These are phyloP conservation scores for Picea abies DNA, from an alignment of 83 land plant genomes.

Conservation along the genomic window DNA sequence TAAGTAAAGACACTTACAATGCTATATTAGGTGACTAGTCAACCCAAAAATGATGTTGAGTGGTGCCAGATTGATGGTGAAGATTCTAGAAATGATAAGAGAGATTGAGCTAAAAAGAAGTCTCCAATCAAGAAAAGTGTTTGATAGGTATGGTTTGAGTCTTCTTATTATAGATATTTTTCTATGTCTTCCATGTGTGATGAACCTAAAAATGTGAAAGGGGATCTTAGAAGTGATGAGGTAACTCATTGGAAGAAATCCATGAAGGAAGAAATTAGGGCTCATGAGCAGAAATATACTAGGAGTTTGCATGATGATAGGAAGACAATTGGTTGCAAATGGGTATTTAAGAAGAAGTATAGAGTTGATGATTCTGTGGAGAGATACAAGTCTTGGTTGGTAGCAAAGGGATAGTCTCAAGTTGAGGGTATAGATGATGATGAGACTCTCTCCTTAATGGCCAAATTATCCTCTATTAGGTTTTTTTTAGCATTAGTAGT, in stretches of 20 bases:
- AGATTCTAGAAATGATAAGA: neutral
- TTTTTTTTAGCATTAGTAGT: no score
- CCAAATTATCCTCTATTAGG: no score
- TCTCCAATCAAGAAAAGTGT: neutral
- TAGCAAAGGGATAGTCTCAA: constrained; percentile 34
- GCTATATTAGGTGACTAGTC: neutral
- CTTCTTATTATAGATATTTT: neutral
- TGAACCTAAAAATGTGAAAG: neutral
- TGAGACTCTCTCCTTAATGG: no score
- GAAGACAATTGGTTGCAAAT: constrained; percentile 39
- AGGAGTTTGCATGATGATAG: constrained; percentile 31
- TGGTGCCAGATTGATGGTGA: neutral
- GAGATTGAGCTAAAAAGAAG: neutral
- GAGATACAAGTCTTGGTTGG: constrained; percentile 29
- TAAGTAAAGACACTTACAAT: neutral
- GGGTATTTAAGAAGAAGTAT: constrained; percentile 39
- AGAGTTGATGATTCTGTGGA: constrained; percentile 20
- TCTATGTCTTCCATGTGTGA: neutral
- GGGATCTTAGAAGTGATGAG: neutral
- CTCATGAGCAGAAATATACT: constrained; percentile 35
- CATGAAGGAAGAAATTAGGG: constrained; percentile 36
- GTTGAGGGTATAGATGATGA: no score
- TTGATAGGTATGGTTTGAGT: neutral
- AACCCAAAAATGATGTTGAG: neutral
- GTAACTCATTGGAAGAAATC: constrained; percentile 28